Evolutionary conservation across 768 basidiomycete genomes (phyloP).

Genomic region (Kwoniella shandongensis): DNA sequence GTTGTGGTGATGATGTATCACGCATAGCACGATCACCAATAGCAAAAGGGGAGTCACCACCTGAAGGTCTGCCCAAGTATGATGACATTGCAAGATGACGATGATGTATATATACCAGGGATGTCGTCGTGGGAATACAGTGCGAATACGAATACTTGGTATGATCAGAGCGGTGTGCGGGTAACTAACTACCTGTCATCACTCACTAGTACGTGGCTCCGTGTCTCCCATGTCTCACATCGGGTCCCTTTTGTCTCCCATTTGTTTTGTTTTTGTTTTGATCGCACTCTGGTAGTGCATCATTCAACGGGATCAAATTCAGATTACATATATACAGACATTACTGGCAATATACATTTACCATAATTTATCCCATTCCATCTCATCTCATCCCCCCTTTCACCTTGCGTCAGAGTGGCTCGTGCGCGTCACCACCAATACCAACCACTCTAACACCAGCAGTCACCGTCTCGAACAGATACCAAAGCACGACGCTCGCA

Average conservation of each 20-base stretch:
- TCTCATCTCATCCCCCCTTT: too few relatives aligned
- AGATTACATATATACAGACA: too few relatives aligned
- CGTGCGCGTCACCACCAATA: not conserved
- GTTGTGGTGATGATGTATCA: conserved; percentile 46
- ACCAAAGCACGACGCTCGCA: not conserved
- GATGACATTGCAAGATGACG: conserved; percentile 14
- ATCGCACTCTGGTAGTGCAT: too few relatives aligned
- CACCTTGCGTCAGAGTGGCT: too few relatives aligned
- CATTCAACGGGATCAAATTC: conserved; percentile 3
- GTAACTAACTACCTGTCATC: too few relatives aligned
- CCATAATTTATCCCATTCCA: not conserved
- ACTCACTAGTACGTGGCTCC: not conserved
- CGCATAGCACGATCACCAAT: conserved; percentile 46
- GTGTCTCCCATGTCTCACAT: too few relatives aligned
- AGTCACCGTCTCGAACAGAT: not conserved
- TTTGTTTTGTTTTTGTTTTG: too few relatives aligned
- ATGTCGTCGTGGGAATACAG: too few relatives aligned
- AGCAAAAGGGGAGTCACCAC: conserved; percentile 46
- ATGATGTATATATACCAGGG: too few relatives aligned
- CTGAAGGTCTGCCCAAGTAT: conserved; percentile 35
- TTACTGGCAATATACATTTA: too few relatives aligned
- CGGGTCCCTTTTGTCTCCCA: too few relatives aligned
- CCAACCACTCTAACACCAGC: not conserved
- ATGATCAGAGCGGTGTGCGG: not conserved
- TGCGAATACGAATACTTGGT: too few relatives aligned